These are phyloP conservation scores for Podochytrium sp. DNA, from an alignment of 192 early-diverging fungal species.

Conservation along the genomic window DNA sequence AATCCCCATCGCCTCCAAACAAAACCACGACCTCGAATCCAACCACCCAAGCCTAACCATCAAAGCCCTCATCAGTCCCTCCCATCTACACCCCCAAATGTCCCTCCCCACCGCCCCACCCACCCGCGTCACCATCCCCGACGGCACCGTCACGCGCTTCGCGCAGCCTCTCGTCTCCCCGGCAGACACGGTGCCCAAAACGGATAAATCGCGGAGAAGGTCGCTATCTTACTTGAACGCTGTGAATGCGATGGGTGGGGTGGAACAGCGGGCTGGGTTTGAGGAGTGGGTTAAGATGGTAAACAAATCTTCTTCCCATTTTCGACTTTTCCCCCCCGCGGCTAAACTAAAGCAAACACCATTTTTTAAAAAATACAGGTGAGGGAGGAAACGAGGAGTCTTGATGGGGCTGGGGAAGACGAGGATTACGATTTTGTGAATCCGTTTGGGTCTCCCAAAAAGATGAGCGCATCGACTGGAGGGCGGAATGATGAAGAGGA, in stretches of 20 bases:
- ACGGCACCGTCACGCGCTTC: conserved; percentile 50
- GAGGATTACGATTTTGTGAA: conserved; percentile 45
- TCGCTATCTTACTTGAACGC: conserved; percentile 51
- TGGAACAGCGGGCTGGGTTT: conserved; percentile 34
- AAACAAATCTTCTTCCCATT: no score
- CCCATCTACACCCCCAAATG: conserved; percentile 2
- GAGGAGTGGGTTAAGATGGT: conserved; percentile 56
- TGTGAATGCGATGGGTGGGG: conserved; percentile 39
- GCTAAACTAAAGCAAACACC: no score
- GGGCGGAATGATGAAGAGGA: conserved; percentile 10
- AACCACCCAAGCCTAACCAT: background rate
- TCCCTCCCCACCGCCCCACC: background rate
- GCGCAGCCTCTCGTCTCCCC: conserved; percentile 34
- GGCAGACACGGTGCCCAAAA: conserved; percentile 37
- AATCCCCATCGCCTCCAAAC: background rate
- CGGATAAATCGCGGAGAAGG: conserved; percentile 38
- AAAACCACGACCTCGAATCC: background rate
- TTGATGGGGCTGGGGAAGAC: conserved; percentile 19
- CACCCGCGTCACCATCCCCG: conserved; percentile 23
- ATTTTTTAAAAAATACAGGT: no score
- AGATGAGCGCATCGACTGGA: background rate
- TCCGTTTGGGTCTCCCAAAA: conserved; percentile 31
- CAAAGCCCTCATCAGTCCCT: conserved; percentile 14
- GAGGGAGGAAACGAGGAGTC: conserved; percentile 4
- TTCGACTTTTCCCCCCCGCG: no score